A percentile compares a stretch with the other conserved stretches of the same genome.
phyloP scores from a whole-genome alignment of 179 eudicot genomes.

The Carnegiea gigantea region DNA sequence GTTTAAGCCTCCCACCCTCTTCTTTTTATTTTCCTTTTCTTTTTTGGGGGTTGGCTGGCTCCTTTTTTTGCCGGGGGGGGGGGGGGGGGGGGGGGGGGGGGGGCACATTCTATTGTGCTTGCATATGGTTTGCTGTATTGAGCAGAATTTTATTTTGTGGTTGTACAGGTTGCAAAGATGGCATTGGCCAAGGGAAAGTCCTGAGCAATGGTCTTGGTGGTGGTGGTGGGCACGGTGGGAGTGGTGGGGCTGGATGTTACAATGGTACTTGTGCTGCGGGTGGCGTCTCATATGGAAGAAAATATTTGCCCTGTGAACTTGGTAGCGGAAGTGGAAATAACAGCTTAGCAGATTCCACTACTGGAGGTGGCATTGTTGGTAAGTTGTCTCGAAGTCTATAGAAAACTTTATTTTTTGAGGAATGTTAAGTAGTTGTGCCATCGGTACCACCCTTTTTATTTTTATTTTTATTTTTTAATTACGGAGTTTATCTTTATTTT shows the following conservation, averaged over 20 bases:
- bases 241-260: slow-evolving; percentile 81
- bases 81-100: too few species aligned
- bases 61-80: too few species aligned
- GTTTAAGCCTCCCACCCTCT: not conserved
- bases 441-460: not conserved
- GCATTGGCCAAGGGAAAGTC: slow-evolving; percentile 70
- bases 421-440: not conserved
- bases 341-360: slow-evolving; percentile 60
- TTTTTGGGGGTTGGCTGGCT: not conserved
- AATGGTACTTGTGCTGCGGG: slow-evolving; percentile 65
- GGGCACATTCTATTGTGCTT: not conserved
- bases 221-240: slow-evolving; percentile 98
- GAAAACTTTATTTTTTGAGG: not conserved
- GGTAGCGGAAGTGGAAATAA: slow-evolving; percentile 97
- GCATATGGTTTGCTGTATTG: not conserved
- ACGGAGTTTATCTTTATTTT: not conserved
- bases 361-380: slow-evolving; percentile 97
- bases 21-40: not conserved
- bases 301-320: slow-evolving; percentile 92
- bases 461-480: not conserved
- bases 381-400: slow-evolving; percentile 19
- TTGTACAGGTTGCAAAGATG: slow-evolving; percentile 77
- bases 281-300: slow-evolving; percentile 75
- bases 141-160: not conserved
- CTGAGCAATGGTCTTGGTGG: slow-evolving; percentile 74